Percentiles rank a stretch among this genome's conserved stretches.
phyloP scores from a whole-genome alignment of 129 eudicot genomes.

The Chrysanthemum seticuspe region DNA sequence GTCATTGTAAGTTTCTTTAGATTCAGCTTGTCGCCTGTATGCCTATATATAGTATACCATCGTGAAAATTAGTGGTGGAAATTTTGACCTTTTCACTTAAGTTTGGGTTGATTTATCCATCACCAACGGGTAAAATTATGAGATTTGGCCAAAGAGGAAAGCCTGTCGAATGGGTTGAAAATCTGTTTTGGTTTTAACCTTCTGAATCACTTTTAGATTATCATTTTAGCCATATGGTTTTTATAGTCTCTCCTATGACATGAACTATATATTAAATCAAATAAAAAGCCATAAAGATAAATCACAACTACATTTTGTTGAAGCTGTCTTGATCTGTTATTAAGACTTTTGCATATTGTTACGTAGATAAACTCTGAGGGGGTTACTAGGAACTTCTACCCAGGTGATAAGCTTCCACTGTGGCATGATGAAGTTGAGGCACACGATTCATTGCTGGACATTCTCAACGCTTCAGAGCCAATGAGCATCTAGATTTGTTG shows the following conservation, averaged over 20 bases:
- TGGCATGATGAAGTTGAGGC: conserved; percentile 95
- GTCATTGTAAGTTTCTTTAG: conserved; percentile 64
- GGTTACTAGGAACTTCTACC: conserved; percentile 74
- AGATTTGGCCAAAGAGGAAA: neutral
- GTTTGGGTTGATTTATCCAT: neutral
- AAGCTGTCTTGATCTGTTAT: neutral
- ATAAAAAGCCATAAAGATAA: neutral
- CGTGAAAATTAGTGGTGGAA: neutral
- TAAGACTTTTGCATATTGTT: neutral
- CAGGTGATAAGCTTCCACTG: conserved; percentile 78
- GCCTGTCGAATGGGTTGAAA: neutral
- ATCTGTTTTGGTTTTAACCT: no score
- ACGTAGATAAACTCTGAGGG: conserved; percentile 79
- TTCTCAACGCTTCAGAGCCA: conserved; percentile 54
- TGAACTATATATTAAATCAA: no score
- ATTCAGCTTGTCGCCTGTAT: neutral
- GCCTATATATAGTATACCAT: neutral
- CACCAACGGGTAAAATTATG: neutral
- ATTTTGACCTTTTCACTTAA: neutral
- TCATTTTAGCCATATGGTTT: no score
- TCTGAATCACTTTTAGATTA: no score
- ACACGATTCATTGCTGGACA: conserved; percentile 70
- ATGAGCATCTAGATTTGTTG: conserved; percentile 40
- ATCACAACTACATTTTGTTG: neutral
- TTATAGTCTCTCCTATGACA: no score